Percentiles rank a stretch among this genome's conserved stretches.
Conservation (phyloP, 768 basidiomycete species). For the Lactarius deliciosus region DNA sequence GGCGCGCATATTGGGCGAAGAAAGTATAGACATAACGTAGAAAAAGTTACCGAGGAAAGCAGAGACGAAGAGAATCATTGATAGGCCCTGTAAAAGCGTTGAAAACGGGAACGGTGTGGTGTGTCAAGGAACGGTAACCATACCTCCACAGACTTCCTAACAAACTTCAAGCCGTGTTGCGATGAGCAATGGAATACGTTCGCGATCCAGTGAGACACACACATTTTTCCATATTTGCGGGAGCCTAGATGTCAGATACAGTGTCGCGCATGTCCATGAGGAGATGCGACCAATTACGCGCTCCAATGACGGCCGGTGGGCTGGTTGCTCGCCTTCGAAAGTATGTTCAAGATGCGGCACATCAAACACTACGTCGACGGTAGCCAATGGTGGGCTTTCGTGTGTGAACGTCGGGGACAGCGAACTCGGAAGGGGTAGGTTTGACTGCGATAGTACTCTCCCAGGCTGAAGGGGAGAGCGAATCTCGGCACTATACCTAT, state of each 20-base stretch:
- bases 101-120: slow-evolving; percentile 4
- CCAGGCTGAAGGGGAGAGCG: slow-evolving; percentile 43
- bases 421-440: not conserved
- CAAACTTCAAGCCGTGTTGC: slow-evolving; percentile 51
- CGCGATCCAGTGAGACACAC: slow-evolving; percentile 38
- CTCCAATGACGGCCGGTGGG: slow-evolving; percentile 42
- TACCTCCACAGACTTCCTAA: slow-evolving; percentile 87
- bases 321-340: slow-evolving; percentile 19
- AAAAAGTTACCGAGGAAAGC: slow-evolving; percentile 94
- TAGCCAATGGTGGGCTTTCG: slow-evolving; percentile 7
- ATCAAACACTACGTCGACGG: slow-evolving; percentile 22
- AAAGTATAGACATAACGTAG: slow-evolving; percentile 88
- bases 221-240: slow-evolving; percentile 99
- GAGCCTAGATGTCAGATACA: slow-evolving; percentile 90
- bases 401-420: slow-evolving; percentile 1
- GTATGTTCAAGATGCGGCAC: not conserved
- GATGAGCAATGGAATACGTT: slow-evolving; percentile 11
- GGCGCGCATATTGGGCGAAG: slow-evolving; percentile 60
- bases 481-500: slow-evolving; percentile 33
- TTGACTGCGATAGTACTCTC: slow-evolving; percentile 42
- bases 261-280: slow-evolving; percentile 90
- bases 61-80: slow-evolving; percentile 89
- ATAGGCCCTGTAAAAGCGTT: slow-evolving; percentile 63
- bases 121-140: slow-evolving; percentile 6
- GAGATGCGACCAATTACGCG: slow-evolving; percentile 84